Conservation (phyloP, 768 basidiomycete species). For the Amanita phalloides region DNA sequence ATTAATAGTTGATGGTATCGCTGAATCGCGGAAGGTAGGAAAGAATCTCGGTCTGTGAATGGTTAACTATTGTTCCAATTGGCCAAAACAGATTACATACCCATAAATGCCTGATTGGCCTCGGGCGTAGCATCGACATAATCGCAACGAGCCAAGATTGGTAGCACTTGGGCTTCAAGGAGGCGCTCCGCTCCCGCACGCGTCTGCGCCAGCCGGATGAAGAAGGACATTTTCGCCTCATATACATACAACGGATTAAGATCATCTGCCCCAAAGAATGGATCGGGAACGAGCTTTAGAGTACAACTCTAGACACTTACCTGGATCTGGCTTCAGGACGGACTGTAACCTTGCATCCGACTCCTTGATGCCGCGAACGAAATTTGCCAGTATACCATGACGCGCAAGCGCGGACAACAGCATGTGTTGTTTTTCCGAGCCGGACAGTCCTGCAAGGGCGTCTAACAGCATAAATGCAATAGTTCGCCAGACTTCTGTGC, state of each 20-base stretch:
- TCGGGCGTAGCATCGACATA: constrained; percentile 82
- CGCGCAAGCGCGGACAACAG: constrained; percentile 49
- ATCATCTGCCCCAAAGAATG: constrained; percentile 45
- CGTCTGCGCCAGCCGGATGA: constrained; percentile 77
- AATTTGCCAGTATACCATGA: constrained; percentile 72
- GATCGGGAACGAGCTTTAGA: not conserved
- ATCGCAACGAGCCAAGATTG: constrained; percentile 72
- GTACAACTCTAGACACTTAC: constrained; percentile 29
- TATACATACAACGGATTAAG: constrained; percentile 89
- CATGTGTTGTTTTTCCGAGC: constrained; percentile 54
- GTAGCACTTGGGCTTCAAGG: constrained; percentile 66
- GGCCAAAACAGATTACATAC: constrained; percentile 25
- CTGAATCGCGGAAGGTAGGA: constrained; percentile 78
- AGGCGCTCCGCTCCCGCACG: constrained; percentile 78
- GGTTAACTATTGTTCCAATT: not conserved
- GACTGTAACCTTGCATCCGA: constrained; percentile 62
- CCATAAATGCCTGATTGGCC: constrained; percentile 71
- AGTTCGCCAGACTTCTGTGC: constrained; percentile 95
- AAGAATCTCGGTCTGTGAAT: constrained; percentile 64
- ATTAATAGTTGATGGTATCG: constrained; percentile 88
- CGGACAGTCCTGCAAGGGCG: constrained; percentile 63
- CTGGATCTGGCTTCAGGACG: constrained; percentile 83
- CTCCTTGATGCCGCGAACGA: constrained; percentile 79
- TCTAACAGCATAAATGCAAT: constrained; percentile 89
- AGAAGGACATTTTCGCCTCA: constrained; percentile 88